Evolutionary conservation across 306 rosid genomes (phyloP).

Genomic region (Casuarina cunninghamiana): DNA sequence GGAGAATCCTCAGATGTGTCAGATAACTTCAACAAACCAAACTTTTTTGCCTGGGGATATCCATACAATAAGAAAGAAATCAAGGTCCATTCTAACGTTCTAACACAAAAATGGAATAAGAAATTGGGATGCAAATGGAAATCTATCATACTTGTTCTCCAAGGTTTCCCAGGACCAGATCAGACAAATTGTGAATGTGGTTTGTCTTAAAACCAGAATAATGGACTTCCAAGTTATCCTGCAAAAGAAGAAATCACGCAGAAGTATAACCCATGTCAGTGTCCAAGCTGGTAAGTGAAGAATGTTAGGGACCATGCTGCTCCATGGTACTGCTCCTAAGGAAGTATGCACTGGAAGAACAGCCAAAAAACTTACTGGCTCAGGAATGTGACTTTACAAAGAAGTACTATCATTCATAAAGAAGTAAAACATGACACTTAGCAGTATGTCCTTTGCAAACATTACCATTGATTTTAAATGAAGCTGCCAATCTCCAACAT

Average conservation of each 20-base stretch:
- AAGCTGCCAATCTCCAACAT: conserved; percentile 91
- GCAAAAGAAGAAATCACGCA: conserved; percentile 33
- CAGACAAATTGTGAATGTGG: conserved; percentile 88
- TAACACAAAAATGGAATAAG: not conserved
- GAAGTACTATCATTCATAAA: not conserved
- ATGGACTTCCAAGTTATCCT: conserved; percentile 81
- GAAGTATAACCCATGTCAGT: conserved; percentile 17
- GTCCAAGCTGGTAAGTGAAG: not conserved
- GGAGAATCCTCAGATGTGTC: conserved; percentile 70
- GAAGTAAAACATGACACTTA: conserved; percentile 14
- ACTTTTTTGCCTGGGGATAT: conserved; percentile 55
- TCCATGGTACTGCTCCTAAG: not conserved
- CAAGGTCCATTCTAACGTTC: conserved; percentile 7
- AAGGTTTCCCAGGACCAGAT: conserved; percentile 75
- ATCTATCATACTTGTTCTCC: conserved; percentile 63
- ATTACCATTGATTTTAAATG: conserved; percentile 87
- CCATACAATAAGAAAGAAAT: conserved; percentile 23
- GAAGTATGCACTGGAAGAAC: not conserved
- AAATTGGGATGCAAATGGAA: conserved; percentile 21
- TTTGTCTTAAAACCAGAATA: conserved; percentile 78
- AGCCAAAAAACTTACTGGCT: not conserved
- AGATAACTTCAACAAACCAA: conserved; percentile 64
- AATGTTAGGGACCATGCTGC: conserved; percentile 6
- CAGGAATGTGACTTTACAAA: not conserved
- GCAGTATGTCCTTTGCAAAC: conserved; percentile 17